A percentile compares a stretch with the other conserved stretches of the same genome.
phyloP scores from a whole-genome alignment of 495 filamentous ascomycete species.

The Annulohypoxylon moriforme region DNA sequence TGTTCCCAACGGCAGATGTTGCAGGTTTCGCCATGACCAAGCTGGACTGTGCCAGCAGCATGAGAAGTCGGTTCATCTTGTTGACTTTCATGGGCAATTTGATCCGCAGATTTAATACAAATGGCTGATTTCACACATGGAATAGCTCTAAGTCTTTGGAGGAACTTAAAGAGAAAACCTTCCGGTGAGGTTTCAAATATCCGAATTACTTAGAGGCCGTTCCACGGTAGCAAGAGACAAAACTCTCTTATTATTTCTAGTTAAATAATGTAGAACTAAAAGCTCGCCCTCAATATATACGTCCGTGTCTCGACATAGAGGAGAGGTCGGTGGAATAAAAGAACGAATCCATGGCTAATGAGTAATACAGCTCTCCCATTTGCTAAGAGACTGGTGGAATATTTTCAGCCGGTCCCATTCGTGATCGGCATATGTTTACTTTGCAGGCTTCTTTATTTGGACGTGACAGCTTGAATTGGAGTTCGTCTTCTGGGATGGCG shows the following conservation, averaged over 20 bases:
- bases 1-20: constrained; percentile 7
- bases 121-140: not conserved
- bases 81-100: not conserved
- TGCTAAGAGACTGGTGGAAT: constrained; percentile 23
- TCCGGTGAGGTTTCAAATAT: not conserved
- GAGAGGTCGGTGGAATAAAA: constrained; percentile 9
- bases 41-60: constrained; percentile 31
- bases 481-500: constrained; percentile 19
- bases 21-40: constrained; percentile 33
- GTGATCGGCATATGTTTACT: constrained; percentile 16
- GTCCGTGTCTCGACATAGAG: not conserved
- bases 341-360: constrained; percentile 17
- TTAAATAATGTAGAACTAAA: not conserved
- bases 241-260: not conserved
- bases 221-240: not conserved
- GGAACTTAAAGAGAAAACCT: too few relatives aligned
- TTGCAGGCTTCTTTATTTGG: constrained; percentile 33
- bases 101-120: not conserved
- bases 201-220: not conserved
- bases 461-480: constrained; percentile 26
- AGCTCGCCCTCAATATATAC: not conserved
- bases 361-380: not conserved
- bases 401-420: constrained; percentile 19
- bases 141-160: not conserved
- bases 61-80: constrained; percentile 29